Evolutionary conservation across 2,329 filamentous ascomycete species (phyloP).

Genomic region (Cytospora piceae): DNA sequence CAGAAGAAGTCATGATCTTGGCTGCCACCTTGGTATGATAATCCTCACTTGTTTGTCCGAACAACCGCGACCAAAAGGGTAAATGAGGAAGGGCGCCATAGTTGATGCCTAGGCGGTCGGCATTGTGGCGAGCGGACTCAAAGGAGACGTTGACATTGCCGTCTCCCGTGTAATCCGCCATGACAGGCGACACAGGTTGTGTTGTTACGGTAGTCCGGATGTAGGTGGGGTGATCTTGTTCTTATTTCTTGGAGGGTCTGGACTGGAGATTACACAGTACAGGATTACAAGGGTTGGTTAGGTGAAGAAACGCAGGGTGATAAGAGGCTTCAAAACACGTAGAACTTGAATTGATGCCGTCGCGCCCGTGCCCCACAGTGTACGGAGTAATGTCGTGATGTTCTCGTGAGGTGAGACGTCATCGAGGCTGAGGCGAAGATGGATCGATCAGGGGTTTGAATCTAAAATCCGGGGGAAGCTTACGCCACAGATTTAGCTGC

Average conservation of each 20-base stretch:
- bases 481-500: constrained; percentile 14
- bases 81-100: constrained; percentile 23
- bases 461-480: constrained; percentile 22
- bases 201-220: background rate
- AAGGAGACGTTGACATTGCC: background rate
- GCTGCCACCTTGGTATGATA: constrained; percentile 15
- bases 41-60: constrained; percentile 1
- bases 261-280: background rate
- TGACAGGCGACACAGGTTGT: background rate
- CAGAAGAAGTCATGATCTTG: constrained; percentile 24
- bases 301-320: background rate
- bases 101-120: constrained; percentile 28
- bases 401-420: constrained; percentile 18
- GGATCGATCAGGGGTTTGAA: background rate
- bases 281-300: background rate
- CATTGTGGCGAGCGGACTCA: constrained; percentile 21
- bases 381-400: constrained; percentile 2
- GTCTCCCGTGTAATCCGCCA: constrained; percentile 1
- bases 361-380: background rate
- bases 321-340: background rate
- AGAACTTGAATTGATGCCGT: background rate
- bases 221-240: background rate
- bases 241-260: background rate
- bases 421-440: constrained; percentile 6
- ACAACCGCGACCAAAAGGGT: constrained; percentile 22